Evolutionary conservation across 257 asterid species (phyloP), one percentile per base, ranked within the genome.

Genomic region (Nicotiana sylvestris): DNA sequence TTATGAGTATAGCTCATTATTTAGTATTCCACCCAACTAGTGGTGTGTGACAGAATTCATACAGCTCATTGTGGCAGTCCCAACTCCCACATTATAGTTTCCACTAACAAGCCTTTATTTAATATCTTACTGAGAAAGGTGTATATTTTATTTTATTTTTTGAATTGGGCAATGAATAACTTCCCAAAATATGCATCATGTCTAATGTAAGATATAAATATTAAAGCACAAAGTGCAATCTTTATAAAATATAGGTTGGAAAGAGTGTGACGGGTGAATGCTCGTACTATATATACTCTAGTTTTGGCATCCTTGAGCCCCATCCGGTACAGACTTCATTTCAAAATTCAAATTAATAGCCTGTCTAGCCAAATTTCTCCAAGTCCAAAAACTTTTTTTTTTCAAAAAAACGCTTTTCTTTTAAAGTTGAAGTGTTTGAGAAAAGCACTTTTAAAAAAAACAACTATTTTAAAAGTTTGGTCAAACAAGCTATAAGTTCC

Each of bases 51-150:
- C 84, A 70, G 82, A 66, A 58, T 58, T 76, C 65, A 81, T 84
- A 87, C 90, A 90, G 90, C 90, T 88, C 91, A 88, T 85, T 53
- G 55, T 30, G 30, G 6, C 66, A 67, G 80, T 68, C 65, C 65
- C 65, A 76, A 67, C 76, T 68, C 64, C 80, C 65, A 76, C 65
- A 76, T 76, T 51, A 76, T 51, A 51, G 9, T 51, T 37, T 60
- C 15, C 46, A 29, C 51, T 30, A 76, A 51, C 46, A 25, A 9
- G 4, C 46, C 25, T 51, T 16, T 51, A 39, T 74, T 25, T 74
- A 74, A 43, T 70, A 21, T 43, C 51, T 66, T 32, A 13, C 58
- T 9, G 51, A 53, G 18, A 56, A 58, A 58, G 21, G n/a, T 25
- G 62, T 49, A 25, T 25, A 6, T 72, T 46, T 33, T 13, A 4